These are phyloP conservation scores for Penicillium atrosanguineum DNA, from an alignment of 495 filamentous ascomycete species.

Conservation along the genomic window DNA sequence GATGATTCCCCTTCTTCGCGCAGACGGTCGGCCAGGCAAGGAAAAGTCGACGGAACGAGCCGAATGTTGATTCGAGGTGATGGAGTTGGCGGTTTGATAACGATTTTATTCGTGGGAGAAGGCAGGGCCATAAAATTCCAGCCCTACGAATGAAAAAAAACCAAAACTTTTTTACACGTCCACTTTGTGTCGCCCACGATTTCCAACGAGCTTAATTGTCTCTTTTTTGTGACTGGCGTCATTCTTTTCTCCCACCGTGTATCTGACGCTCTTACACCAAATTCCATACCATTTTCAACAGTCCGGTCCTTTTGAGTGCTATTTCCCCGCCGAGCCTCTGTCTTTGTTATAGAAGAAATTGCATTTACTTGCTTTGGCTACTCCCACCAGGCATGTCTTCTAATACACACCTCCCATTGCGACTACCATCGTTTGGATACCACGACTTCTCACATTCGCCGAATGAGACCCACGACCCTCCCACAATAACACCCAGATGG, in stretches of 20 bases:
- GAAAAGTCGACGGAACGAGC: slow-evolving; percentile 45
- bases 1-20: slow-evolving; percentile 39
- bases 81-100: slow-evolving; percentile 50
- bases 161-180: slow-evolving; percentile 29
- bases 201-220: neutral
- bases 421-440: neutral
- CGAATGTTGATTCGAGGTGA: slow-evolving; percentile 39
- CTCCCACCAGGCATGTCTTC: slow-evolving; percentile 23
- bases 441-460: too few species aligned
- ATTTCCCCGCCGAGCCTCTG: slow-evolving; percentile 1
- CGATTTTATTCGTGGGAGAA: slow-evolving; percentile 43
- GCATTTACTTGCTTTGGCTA: slow-evolving; percentile 29
- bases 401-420: slow-evolving; percentile 17
- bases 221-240: neutral
- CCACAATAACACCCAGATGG: too few species aligned
- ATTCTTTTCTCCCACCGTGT: slow-evolving; percentile 29
- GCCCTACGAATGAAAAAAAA: slow-evolving; percentile 48
- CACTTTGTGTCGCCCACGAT: slow-evolving; percentile 15
- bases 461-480: too few species aligned
- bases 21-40: slow-evolving; percentile 40
- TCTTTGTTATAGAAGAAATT: slow-evolving; percentile 27
- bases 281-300: slow-evolving; percentile 43
- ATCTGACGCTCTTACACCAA: slow-evolving; percentile 43
- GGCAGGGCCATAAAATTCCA: slow-evolving; percentile 37
- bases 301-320: slow-evolving; percentile 18